phyloP scores from a whole-genome alignment of 2,329 filamentous ascomycete species.

The Colletotrichum orchidophilum region DNA sequence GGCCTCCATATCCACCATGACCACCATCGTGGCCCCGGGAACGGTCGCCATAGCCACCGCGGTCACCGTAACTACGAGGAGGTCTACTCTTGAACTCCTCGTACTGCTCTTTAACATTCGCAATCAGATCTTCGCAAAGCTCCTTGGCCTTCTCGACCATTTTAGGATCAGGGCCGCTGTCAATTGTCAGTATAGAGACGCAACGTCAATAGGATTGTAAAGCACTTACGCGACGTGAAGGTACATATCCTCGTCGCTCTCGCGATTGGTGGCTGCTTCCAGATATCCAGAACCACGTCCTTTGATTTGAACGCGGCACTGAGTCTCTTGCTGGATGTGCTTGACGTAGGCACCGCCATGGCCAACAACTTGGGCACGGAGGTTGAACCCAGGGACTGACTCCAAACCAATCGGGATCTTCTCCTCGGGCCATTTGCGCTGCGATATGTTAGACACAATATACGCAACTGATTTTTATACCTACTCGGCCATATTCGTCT shows the following conservation, averaged over 20 bases:
- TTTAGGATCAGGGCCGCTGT: slow-evolving; percentile 83
- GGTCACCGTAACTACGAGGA: slow-evolving; percentile 67
- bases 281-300: slow-evolving; percentile 94
- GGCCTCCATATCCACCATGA: slow-evolving; percentile 42
- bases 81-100: slow-evolving; percentile 89
- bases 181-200: slow-evolving; percentile 42
- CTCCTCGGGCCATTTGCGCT: slow-evolving; percentile 99
- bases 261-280: slow-evolving; percentile 85
- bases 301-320: slow-evolving; percentile 97
- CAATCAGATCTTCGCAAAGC: slow-evolving; percentile 87
- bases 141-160: slow-evolving; percentile 90
- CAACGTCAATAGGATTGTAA: not conserved
- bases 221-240: slow-evolving; percentile 86
- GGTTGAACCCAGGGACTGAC: slow-evolving; percentile 91
- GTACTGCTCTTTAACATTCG: slow-evolving; percentile 88
- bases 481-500: slow-evolving; percentile 89
- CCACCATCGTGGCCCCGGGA: slow-evolving; percentile 47
- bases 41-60: slow-evolving; percentile 55
- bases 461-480: slow-evolving; percentile 38
- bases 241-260: slow-evolving; percentile 97
- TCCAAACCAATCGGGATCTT: slow-evolving; percentile 92
- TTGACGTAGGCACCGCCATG: slow-evolving; percentile 96
- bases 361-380: slow-evolving; percentile 95
- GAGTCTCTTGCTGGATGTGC: slow-evolving; percentile 95
- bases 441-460: slow-evolving; percentile 32